phyloP scores from a whole-genome alignment of 345 rosid genomes.

The Ricinus communis region DNA sequence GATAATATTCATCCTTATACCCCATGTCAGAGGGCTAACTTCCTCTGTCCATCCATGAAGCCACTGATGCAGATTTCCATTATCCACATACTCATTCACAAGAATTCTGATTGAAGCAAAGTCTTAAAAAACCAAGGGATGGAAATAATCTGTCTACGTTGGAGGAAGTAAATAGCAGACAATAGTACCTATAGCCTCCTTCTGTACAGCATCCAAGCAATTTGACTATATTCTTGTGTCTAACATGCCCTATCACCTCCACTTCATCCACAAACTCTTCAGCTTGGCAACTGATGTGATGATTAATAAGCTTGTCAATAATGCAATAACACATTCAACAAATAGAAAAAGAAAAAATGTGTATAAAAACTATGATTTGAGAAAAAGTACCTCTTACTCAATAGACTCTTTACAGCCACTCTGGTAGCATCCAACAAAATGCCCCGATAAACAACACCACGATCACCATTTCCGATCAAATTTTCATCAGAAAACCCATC shows the following conservation, averaged over 20 bases:
- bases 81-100: constrained; percentile 61
- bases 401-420: constrained; percentile 58
- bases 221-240: constrained; percentile 67
- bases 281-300: constrained; percentile 35
- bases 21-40: constrained; percentile 55
- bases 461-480: constrained; percentile 52
- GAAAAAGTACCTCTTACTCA: constrained; percentile 40
- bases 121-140: not conserved
- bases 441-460: constrained; percentile 51
- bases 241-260: constrained; percentile 48
- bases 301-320: no score
- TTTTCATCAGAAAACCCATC: constrained; percentile 52
- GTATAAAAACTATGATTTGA: not conserved
- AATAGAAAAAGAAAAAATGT: no score
- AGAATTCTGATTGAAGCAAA: constrained; percentile 49
- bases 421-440: constrained; percentile 41
- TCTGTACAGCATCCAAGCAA: constrained; percentile 66
- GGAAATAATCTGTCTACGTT: not conserved
- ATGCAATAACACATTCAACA: no score
- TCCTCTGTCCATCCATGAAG: constrained; percentile 56
- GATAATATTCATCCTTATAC: constrained; percentile 53
- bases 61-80: constrained; percentile 76
- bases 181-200: constrained; percentile 52
- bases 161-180: not conserved
- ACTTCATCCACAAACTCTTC: constrained; percentile 48